A percentile compares a stretch with the other conserved stretches of the same genome.
Evolutionary conservation across 2,329 filamentous ascomycete species (phyloP).

Genomic region (Fusarium poae): DNA sequence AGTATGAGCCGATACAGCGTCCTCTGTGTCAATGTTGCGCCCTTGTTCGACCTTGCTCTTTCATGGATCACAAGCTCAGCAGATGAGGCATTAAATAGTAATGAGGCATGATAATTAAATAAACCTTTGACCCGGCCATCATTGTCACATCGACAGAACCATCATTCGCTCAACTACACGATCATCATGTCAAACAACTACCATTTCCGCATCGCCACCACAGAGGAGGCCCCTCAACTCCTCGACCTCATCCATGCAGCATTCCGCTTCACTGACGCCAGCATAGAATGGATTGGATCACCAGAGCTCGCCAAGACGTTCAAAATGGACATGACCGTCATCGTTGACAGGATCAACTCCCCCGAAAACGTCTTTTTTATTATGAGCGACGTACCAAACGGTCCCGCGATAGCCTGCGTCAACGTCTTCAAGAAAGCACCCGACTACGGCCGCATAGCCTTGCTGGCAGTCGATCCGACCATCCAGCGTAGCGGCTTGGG

Average conservation of each 20-base stretch:
- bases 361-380: conserved; percentile 51
- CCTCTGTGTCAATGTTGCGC: conserved; percentile 21
- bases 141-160: background rate
- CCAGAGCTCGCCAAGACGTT: conserved; percentile 75
- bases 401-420: conserved; percentile 48
- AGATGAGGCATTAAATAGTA: conserved; percentile 28
- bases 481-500: conserved; percentile 54
- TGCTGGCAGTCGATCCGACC: conserved; percentile 53
- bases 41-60: conserved; percentile 28
- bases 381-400: conserved; percentile 33
- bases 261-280: conserved; percentile 56
- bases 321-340: conserved; percentile 75
- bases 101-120: background rate
- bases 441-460: conserved; percentile 49
- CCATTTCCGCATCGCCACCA: conserved; percentile 55
- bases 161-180: conserved; percentile 8
- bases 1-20: conserved; percentile 5
- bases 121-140: background rate
- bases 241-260: conserved; percentile 56
- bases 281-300: conserved; percentile 52
- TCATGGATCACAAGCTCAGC: background rate
- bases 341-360: conserved; percentile 64
- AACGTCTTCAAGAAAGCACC: conserved; percentile 46
- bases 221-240: conserved; percentile 53
- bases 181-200: conserved; percentile 34